Conservation (phyloP, 2,329 filamentous ascomycete species). For the Alternaria gansuensis region DNA sequence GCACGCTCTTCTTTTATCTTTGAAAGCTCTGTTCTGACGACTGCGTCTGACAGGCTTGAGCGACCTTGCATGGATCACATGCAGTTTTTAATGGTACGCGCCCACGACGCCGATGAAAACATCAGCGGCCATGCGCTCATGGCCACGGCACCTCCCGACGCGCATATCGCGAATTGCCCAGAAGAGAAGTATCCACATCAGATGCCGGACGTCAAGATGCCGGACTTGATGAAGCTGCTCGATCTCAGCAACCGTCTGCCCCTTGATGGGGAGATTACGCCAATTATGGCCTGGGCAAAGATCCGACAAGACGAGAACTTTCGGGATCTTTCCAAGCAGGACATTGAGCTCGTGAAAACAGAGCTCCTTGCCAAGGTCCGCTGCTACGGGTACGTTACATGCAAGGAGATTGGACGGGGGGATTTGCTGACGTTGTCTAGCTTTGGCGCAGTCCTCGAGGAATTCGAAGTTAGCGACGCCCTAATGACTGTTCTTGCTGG, state of each 20-base stretch:
- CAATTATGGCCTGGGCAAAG: constrained; percentile 92
- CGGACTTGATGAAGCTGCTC: constrained; percentile 80
- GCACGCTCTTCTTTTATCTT: constrained; percentile 42
- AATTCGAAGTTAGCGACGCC: constrained; percentile 80
- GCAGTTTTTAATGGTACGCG: constrained; percentile 75
- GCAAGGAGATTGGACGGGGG: background rate
- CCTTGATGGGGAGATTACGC: constrained; percentile 89
- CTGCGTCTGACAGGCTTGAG: constrained; percentile 71
- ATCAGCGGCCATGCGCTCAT: constrained; percentile 90
- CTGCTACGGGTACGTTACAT: constrained; percentile 81
- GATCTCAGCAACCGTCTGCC: constrained; percentile 84
- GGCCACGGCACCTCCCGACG: constrained; percentile 84
- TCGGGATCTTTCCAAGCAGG: constrained; percentile 68
- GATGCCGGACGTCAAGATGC: constrained; percentile 77
- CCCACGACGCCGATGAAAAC: constrained; percentile 61
- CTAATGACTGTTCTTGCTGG: constrained; percentile 73
- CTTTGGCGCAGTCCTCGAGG: constrained; percentile 74
- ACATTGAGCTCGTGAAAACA: constrained; percentile 76
- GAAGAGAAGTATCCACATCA: constrained; percentile 69
- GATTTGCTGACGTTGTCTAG: constrained; percentile 47
- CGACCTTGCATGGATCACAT: constrained; percentile 92
- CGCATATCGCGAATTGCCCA: constrained; percentile 65
- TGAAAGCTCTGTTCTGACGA: constrained; percentile 44
- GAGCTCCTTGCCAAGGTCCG: constrained; percentile 82
- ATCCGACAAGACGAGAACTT: constrained; percentile 70